Percentiles rank a stretch among this genome's conserved stretches.
Evolutionary conservation across 148 eudicot genomes (phyloP).

Genomic region (Cornus kousa): DNA sequence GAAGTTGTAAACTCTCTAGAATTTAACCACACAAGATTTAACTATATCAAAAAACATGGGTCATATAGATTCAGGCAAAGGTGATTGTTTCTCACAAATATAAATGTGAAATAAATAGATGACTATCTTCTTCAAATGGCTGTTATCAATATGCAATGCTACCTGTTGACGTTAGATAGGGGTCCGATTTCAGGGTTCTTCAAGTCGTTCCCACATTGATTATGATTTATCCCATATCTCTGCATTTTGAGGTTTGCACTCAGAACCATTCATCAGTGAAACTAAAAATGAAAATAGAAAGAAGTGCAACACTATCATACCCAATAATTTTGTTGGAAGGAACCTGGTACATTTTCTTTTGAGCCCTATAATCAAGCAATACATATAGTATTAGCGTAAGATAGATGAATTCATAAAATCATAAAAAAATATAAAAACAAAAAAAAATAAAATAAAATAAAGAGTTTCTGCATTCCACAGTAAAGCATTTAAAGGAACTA

Average conservation of each 20-base stretch:
- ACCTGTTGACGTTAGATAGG: slow-evolving; percentile 36
- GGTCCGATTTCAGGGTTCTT: slow-evolving; percentile 17
- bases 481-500: background rate
- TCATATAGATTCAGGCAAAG: background rate
- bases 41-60: background rate
- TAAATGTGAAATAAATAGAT: background rate
- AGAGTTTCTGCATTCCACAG: background rate
- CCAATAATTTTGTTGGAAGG: slow-evolving; percentile 29
- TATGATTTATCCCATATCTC: slow-evolving; percentile 33
- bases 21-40: background rate
- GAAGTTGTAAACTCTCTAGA: too few species aligned
- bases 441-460: background rate
- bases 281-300: background rate
- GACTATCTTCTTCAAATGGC: background rate
- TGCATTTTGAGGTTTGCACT: slow-evolving; percentile 11
- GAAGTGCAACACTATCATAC: slow-evolving; percentile 17
- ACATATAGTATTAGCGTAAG: background rate
- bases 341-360: slow-evolving; percentile 38
- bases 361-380: slow-evolving; percentile 27
- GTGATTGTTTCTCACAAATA: too few species aligned
- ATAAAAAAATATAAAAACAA: too few species aligned
- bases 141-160: background rate
- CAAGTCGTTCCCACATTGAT: slow-evolving; percentile 24
- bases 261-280: background rate
- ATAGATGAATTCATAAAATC: too few species aligned